phyloP scores from a whole-genome alignment of 139 green algal species.

The Coelastrella sp. region DNA sequence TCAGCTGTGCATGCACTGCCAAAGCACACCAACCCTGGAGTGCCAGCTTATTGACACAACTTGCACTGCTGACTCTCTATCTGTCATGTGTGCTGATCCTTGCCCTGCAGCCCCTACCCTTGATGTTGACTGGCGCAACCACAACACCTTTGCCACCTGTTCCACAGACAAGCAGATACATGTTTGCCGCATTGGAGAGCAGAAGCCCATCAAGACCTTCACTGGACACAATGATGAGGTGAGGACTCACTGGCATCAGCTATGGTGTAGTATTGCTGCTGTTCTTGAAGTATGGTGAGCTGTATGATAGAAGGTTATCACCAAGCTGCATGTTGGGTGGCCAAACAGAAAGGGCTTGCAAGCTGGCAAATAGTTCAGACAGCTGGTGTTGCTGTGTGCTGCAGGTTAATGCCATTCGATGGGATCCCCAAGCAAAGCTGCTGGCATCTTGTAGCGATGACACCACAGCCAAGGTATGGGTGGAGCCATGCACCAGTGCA shows the following conservation, averaged over 20 bases:
- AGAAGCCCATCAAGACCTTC: slow-evolving; percentile 78
- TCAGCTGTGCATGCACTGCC: too few relatives aligned
- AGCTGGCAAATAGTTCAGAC: background rate
- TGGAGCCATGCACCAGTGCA: too few relatives aligned
- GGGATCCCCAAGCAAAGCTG: slow-evolving; percentile 82
- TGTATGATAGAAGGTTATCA: too few relatives aligned
- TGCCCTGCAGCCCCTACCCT: slow-evolving; percentile 76
- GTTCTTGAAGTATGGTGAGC: too few relatives aligned
- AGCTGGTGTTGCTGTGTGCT: background rate
- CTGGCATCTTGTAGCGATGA: slow-evolving; percentile 94
- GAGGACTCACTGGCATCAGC: too few relatives aligned
- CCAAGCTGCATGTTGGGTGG: too few relatives aligned
- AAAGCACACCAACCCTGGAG: too few relatives aligned
- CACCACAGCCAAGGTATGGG: slow-evolving; percentile 83
- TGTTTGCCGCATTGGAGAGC: slow-evolving; percentile 80
- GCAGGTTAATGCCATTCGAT: slow-evolving; percentile 91
- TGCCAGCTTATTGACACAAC: too few relatives aligned
- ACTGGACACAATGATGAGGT: slow-evolving; percentile 85
- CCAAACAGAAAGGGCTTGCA: too few relatives aligned
- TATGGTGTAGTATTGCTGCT: too few relatives aligned
- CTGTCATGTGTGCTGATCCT: too few relatives aligned
- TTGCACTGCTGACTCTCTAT: too few relatives aligned
- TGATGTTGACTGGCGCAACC: slow-evolving; percentile 95
- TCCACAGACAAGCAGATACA: slow-evolving; percentile 90
- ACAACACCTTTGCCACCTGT: slow-evolving; percentile 90